Base-by-base conservation (phyloP, 1,139 yeast species). In the Pichia sp. region DNA sequence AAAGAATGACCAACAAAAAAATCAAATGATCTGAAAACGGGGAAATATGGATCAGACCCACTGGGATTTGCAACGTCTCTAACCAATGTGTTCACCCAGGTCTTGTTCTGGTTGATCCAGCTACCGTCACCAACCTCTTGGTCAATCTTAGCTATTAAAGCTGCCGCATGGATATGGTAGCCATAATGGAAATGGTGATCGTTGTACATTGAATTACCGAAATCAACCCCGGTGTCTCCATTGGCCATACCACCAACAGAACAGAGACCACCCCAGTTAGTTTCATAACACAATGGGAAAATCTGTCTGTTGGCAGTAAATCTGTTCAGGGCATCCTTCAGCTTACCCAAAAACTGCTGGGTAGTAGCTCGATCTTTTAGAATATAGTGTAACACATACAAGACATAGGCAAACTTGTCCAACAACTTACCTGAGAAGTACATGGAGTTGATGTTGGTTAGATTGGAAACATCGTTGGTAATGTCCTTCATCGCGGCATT, bases 1-100 rank as follows among this genome's bases (percentile, higher is more conserved):
- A 91, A 83, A 2, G 93, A 80, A 57, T 84, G 94, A 22, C 94
- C 94, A 30, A 69, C 68, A 60, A 62, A 84, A 85, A 84, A 84
- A 56, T 82, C 91, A 58, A 83, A 84, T 68, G 69, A 70, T 54
- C 94, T 70, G 32, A 73, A 80, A 13, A 76, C 82, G 4, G 94
- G 94, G 75, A 81, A 84, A 53, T 69, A 70, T 2, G 64, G 38
- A 54, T 82, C 93, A 3, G 63, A 64, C 40, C 56, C 39, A 13
- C 43, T 50, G 22, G 87, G 93, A 50, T 83, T 82, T 26, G 88
- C 86, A 37, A 79, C 86, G 53, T 83, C 93, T 55, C 93, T 72
- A 28, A 83, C 63, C 44, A 80, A 64, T 3, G 73, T 49, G 52
- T 77, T 77, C 37, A 79, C 78, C 80, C 82, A 79, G 33, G 66